Conservation (phyloP, 176 grass and related monocot genomes). For the Saccharum spontaneum region DNA sequence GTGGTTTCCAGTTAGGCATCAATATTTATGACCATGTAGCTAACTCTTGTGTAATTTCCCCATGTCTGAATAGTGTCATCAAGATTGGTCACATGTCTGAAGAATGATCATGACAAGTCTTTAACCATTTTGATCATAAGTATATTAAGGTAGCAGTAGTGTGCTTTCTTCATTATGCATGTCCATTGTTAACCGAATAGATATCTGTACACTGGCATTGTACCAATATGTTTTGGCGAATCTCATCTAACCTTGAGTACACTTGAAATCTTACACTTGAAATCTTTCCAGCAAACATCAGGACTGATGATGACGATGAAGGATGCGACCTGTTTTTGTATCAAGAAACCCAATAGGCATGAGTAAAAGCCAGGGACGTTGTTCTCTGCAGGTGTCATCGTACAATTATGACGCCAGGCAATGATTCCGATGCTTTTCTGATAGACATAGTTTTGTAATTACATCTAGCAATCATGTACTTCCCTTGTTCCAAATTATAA, state of each 20-base stretch:
- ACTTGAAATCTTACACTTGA: neutral
- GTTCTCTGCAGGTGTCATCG: too few species aligned
- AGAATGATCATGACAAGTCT: neutral
- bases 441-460: neutral
- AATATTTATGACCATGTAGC: too few species aligned
- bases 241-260: neutral
- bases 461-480: neutral
- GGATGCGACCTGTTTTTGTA: too few species aligned
- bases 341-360: neutral
- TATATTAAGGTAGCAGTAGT: neutral
- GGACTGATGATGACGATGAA: constrained; percentile 1
- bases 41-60: too few species aligned
- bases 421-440: too few species aligned
- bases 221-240: neutral
- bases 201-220: neutral
- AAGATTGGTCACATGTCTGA: too few species aligned
- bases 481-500: too few species aligned
- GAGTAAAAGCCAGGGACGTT: neutral
- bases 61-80: too few species aligned
- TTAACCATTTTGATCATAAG: neutral
- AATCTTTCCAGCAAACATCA: neutral
- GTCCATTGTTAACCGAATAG: neutral
- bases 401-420: neutral
- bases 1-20: too few species aligned
- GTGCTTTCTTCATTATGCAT: constrained; percentile 8